Evolutionary conservation across 1,139 yeast genomes (phyloP), one percentile per base, ranked within the genome.

Genomic region (Zygosaccharomyces pseudobailii): DNA sequence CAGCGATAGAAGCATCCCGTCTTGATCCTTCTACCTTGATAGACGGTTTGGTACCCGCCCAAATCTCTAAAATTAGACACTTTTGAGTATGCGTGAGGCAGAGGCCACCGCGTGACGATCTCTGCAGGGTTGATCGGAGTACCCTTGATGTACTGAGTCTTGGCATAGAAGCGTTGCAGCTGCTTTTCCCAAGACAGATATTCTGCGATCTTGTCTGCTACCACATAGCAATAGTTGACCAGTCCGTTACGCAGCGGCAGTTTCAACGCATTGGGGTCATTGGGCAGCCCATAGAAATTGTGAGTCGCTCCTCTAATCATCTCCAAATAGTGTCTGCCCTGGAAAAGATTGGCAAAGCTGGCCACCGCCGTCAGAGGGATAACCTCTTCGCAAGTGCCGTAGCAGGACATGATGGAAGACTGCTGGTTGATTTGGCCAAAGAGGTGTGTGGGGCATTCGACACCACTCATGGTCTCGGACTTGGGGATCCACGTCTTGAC

Each of bases 261-360:
- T 2, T 64, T 55, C 0, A 74, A 74, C 5, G 61, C 70, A 22
- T 67, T 66, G 9, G 60, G 62, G 49, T 71, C 72, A 19, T 60
- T 64, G 3, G 61, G 59, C 1, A 62, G 58, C 0, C 94, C 92
- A 59, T 75, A 83, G 59, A 77, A 89, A 59, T 87, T 86, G 65
- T 90, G 97, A 62, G 88, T 92, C 0, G 95, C 96, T 40, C 72
- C 73, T 0, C 78, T 76, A 8, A 90, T 70, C 21, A 87, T 65
- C 37, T 73, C 72, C 48, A 88, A 69, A 8, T 73, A 69, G 58
- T 86, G 92, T 22, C 82, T 73, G 0, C 77, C 79, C 17, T 78
- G 65, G 49, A 87, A 76, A 5, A 69, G 60, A 54, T 83, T 80
- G 32, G 85, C 80, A 65, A 71, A 86, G 40, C 62, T 60, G 1